A percentile compares a stretch with the other conserved stretches of the same genome.
Conservation (phyloP, 1,284 basidiomycete species). For the Naganishia liquefaciens region DNA sequence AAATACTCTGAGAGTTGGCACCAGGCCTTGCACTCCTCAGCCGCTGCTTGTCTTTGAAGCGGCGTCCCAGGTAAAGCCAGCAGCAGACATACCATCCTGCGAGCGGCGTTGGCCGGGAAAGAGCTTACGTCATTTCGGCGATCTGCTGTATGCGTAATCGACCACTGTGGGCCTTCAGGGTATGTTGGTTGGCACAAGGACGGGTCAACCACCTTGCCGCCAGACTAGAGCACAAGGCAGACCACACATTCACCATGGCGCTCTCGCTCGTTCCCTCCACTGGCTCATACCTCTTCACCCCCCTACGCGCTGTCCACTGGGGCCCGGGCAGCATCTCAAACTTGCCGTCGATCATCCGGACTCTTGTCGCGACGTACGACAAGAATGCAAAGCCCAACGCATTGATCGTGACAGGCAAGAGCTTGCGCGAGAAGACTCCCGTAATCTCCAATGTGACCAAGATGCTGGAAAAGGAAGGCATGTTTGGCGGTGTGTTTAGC, state of each 20-base stretch:
- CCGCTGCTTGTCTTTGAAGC: no score
- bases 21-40: no score
- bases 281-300: constrained; percentile 26
- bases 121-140: no score
- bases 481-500: constrained; percentile 67
- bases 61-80: no score
- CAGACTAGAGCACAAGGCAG: no score
- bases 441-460: constrained; percentile 59
- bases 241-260: background rate
- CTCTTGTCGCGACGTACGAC: constrained; percentile 18
- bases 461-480: constrained; percentile 61
- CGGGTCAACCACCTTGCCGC: no score
- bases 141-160: no score
- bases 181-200: no score
- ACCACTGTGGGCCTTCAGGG: no score
- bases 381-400: constrained; percentile 50
- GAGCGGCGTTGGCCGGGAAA: no score
- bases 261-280: constrained; percentile 14
- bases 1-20: no score
- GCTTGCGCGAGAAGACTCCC: constrained; percentile 56
- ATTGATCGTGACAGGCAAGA: constrained; percentile 69
- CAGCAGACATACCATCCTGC: no score
- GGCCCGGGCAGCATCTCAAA: constrained; percentile 17
- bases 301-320: constrained; percentile 24
- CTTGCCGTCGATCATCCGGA: constrained; percentile 27